A percentile compares a stretch with the other conserved stretches of the same genome.
Evolutionary conservation across 805 yeast species (phyloP).

Genomic region (Schwanniomyces yamadae): DNA sequence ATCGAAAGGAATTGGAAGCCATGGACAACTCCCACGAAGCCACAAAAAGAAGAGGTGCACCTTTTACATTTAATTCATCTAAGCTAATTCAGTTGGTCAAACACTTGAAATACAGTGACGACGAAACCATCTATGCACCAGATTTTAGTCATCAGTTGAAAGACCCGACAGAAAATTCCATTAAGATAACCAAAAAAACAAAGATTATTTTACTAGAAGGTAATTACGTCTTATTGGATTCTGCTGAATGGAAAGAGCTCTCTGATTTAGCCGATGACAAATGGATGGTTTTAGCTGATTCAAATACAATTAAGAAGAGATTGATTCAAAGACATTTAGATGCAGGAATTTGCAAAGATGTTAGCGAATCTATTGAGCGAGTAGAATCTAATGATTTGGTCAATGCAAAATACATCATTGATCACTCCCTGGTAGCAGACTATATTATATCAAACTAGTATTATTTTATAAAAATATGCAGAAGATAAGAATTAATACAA

Average conservation of each 20-base stretch:
- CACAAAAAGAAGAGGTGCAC: constrained; percentile 68
- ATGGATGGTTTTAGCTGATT: constrained; percentile 49
- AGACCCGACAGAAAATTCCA: constrained; percentile 61
- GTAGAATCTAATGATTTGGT: constrained; percentile 54
- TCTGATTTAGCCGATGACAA: constrained; percentile 33
- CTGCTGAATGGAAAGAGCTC: constrained; percentile 56
- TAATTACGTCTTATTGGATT: constrained; percentile 56
- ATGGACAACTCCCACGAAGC: constrained; percentile 56
- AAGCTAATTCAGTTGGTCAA: constrained; percentile 16
- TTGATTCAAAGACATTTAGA: constrained; percentile 62
- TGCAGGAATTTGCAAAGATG: constrained; percentile 45
- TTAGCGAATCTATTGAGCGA: constrained; percentile 48
- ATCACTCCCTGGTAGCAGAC: constrained; percentile 6
- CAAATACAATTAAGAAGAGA: constrained; percentile 47
- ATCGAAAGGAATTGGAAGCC: constrained; percentile 20
- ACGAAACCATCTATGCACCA: constrained; percentile 47
- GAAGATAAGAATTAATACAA: background rate
- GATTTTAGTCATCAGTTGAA: constrained; percentile 67
- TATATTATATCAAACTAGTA: background rate
- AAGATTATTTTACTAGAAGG: constrained; percentile 70
- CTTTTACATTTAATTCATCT: constrained; percentile 70
- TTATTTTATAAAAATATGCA: background rate
- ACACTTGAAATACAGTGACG: constrained; percentile 6
- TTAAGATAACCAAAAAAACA: constrained; percentile 41
- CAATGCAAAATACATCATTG: constrained; percentile 48